A percentile compares a stretch with the other conserved stretches of the same genome.
These are phyloP conservation scores for Fagus sylvatica DNA, from an alignment of 306 rosid species.

Conservation along the genomic window DNA sequence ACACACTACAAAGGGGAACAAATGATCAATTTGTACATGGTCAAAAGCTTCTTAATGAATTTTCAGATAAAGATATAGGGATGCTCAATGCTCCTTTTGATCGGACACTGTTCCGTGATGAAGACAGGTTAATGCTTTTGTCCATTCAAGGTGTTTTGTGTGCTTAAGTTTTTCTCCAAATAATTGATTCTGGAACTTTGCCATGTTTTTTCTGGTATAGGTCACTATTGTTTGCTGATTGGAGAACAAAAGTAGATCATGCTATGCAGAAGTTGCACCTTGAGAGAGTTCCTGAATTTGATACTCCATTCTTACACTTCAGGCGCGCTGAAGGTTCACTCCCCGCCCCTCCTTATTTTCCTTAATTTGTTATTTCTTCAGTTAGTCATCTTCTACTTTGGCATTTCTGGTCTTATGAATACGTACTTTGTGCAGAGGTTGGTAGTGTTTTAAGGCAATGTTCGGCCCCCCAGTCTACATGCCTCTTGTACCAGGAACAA, in stretches of 20 bases:
- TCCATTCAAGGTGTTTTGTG: background rate
- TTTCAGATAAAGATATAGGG: constrained; percentile 25
- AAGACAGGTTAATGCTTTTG: constrained; percentile 54
- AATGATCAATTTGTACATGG: constrained; percentile 41
- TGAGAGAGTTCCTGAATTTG: constrained; percentile 29
- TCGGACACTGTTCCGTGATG: constrained; percentile 34
- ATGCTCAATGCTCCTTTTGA: constrained; percentile 34
- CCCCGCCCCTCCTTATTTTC: background rate
- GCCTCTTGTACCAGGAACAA: constrained; percentile 33
- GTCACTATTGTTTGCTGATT: constrained; percentile 63
- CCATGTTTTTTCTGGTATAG: constrained; percentile 39
- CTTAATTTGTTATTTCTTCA: background rate
- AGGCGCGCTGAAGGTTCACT: constrained; percentile 38
- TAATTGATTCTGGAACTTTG: constrained; percentile 4
- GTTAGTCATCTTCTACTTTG: background rate
- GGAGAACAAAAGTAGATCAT: constrained; percentile 35
- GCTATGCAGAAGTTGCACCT: constrained; percentile 45
- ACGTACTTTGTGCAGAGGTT: constrained; percentile 33
- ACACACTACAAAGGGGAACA: constrained; percentile 31
- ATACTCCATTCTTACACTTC: constrained; percentile 16
- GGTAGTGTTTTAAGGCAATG: constrained; percentile 34
- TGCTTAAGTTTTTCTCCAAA: background rate
- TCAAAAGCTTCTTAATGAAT: constrained; percentile 37
- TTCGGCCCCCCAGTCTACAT: constrained; percentile 32
- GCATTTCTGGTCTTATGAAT: background rate